A percentile compares a stretch with the other conserved stretches of the same genome.
Evolutionary conservation across 371 early-diverging fungal genomes (phyloP).

Genomic region (Zopfochytrium polystomum): DNA sequence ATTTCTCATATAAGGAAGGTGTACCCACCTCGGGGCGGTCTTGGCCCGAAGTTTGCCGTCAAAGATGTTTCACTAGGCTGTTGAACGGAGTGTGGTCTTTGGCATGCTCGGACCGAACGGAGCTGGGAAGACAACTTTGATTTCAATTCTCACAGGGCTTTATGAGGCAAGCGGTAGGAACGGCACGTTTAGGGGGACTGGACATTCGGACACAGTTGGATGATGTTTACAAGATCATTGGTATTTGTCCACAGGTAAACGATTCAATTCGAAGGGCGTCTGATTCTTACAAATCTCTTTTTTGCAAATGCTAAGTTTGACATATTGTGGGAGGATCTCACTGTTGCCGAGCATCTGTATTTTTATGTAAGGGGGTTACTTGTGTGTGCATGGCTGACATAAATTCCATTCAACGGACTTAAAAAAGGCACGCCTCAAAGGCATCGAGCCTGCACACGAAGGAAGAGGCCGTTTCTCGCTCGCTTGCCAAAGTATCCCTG

Average conservation of each 20-base stretch:
- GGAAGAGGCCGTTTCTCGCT: constrained; percentile 40
- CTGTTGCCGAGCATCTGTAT: constrained; percentile 62
- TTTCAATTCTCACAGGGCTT: constrained; percentile 66
- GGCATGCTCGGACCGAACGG: constrained; percentile 47
- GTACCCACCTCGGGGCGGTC: constrained; percentile 42
- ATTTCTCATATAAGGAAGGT: constrained; percentile 61
- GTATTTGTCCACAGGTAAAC: constrained; percentile 67
- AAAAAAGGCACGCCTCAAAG: too few species aligned
- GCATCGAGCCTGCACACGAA: constrained; percentile 51
- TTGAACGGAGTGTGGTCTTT: constrained; percentile 43
- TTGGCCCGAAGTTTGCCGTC: constrained; percentile 52
- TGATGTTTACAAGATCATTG: constrained; percentile 59
- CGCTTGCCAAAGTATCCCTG: constrained; percentile 32
- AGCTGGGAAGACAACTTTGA: constrained; percentile 62
- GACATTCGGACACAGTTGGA: constrained; percentile 53
- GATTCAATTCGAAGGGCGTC: not conserved
- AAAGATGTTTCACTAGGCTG: constrained; percentile 59
- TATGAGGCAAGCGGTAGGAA: constrained; percentile 57
- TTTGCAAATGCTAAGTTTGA: too few species aligned
- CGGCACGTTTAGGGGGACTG: constrained; percentile 52
- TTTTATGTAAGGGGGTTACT: constrained; percentile 56
- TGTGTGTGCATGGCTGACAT: not conserved
- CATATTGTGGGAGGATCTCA: constrained; percentile 70
- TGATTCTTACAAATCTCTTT: too few species aligned
- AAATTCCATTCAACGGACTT: too few species aligned